Evolutionary conservation across 1,139 yeast species (phyloP), one percentile per base, ranked within the genome.

Genomic region (Geotrichum bryndzae): DNA sequence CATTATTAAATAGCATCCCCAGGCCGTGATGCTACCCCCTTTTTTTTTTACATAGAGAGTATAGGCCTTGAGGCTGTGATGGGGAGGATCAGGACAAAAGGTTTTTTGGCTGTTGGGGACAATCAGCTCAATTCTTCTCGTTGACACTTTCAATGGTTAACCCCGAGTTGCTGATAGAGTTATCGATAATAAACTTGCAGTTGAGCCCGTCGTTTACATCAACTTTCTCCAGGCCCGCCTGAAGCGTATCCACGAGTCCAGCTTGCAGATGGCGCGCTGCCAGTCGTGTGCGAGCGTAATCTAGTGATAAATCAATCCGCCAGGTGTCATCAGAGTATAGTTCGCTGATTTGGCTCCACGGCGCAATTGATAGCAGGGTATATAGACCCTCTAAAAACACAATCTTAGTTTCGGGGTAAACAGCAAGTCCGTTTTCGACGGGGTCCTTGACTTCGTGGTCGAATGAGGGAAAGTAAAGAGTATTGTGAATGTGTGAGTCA

Each of bases 391-490:
- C 96, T 5, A 88, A 68, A 1, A 88, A 74, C 1, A 88, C 76
- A 1, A 88, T 78, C 57, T 78, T 71, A 1, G 76, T 72, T 1
- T 63, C 61, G 0, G 82, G 74, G 0, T 68, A 69, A 0, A 88
- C 78, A 1, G 51, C 67, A 8, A 84, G 77, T n/a, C 80, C 87
- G 56, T 80, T 74, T 38, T 80, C 83, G 1, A 77, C 77, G 0
- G 96, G 95, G 68, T 88, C 95, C 69, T 77, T 76, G 52, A 67
- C 61, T 1, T 74, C 74, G 72, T 92, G 97, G 71, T 87, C 90
- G 71, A 90, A 92, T 35, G 90, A 86, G 0, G 97, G 97, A 31
- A 60, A 60, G 8, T 38, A 51, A 15, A 60, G 51, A 3, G 58
- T n/a, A 2, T 41, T 8, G 18, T n/a, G n/a, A n/a, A 41, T n/a